Percentiles rank a stretch among this genome's conserved stretches.
phyloP scores from a whole-genome alignment of 306 rosid species.

The Prunus mume region DNA sequence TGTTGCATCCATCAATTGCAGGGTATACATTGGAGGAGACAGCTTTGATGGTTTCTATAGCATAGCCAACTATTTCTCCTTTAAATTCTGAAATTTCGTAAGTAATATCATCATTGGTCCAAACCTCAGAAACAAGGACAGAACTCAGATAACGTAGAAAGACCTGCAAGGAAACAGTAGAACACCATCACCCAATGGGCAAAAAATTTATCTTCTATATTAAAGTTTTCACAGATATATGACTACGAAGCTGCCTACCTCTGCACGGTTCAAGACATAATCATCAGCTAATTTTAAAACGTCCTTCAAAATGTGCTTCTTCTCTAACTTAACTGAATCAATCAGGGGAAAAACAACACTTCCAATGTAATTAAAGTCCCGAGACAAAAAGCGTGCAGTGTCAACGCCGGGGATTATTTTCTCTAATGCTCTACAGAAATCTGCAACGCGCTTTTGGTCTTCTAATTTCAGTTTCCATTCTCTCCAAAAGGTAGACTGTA shows the following conservation, averaged over 20 bases:
- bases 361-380: slow-evolving; percentile 67
- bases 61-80: slow-evolving; percentile 49
- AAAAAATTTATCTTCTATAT: slow-evolving; percentile 11
- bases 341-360: slow-evolving; percentile 67
- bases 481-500: slow-evolving; percentile 91
- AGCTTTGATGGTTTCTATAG: slow-evolving; percentile 62
- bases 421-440: slow-evolving; percentile 74
- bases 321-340: slow-evolving; percentile 72
- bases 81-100: slow-evolving; percentile 64
- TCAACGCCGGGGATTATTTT: slow-evolving; percentile 89
- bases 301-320: slow-evolving; percentile 76
- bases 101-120: slow-evolving; percentile 82
- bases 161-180: slow-evolving; percentile 62
- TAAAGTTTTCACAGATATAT: slow-evolving; percentile 7
- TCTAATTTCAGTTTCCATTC: slow-evolving; percentile 94
- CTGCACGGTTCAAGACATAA: slow-evolving; percentile 61
- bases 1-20: slow-evolving; percentile 73
- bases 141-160: slow-evolving; percentile 60
- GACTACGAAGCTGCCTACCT: slow-evolving; percentile 55
- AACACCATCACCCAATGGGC: slow-evolving; percentile 13
- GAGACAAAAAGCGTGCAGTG: slow-evolving; percentile 78
- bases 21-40: slow-evolving; percentile 77
- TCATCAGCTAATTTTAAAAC: slow-evolving; percentile 67
- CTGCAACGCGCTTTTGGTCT: slow-evolving; percentile 78
- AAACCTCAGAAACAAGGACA: slow-evolving; percentile 78